Evolutionary conservation across 2,329 filamentous ascomycete genomes (phyloP), one percentile per base, ranked within the genome.

Genomic region (Ramularia collo-cygni): DNA sequence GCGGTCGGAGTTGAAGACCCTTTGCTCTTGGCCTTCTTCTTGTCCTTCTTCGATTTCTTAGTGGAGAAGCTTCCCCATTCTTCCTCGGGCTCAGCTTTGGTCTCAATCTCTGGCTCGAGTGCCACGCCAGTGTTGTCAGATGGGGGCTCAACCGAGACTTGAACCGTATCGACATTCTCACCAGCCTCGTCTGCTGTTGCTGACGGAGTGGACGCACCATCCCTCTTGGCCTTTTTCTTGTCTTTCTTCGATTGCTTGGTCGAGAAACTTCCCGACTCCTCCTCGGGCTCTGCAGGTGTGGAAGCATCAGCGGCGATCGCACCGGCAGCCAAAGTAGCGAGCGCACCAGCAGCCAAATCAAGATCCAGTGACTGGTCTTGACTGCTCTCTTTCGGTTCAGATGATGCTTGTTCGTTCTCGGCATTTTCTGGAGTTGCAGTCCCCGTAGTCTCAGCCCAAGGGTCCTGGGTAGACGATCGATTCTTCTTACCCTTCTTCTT

Each of bases 31-130:
- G 38, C 33, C 15, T 41, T 26, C n/a, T 64, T 63, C 48, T 65
- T 65, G 15, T 63, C 59, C 32, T 66, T 68, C 51, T 66, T 65
- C 26, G 59, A 56, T 40, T 50, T 48, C 42, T 60, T 60, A 24
- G 26, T 26, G 4, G 39, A 38, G 17, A 42, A 29, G 9, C 19
- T 34, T 4, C 42, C 26, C 24, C 30, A 46, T 14, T 39, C 35
- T 18, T 46, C 43, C 7, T 40, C 35, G 4, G 12, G 12, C 29
- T 18, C 3, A 8, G 14, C 37, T 18, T 29, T 35, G 12, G 29
- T 3, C 17, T 16, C 13, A 6, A 16, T 36, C 24, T 29, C 38
- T n/a, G 32, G 31, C 16, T 33, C 16, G 16, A n/a, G 16, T 33
- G 8, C 16, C 17, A 35, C 44, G 18, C 32, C 31, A 2, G 31